These are phyloP conservation scores for Proliferodiscus dingleyae DNA, from an alignment of 2,329 filamentous ascomycete species.

Conservation along the genomic window DNA sequence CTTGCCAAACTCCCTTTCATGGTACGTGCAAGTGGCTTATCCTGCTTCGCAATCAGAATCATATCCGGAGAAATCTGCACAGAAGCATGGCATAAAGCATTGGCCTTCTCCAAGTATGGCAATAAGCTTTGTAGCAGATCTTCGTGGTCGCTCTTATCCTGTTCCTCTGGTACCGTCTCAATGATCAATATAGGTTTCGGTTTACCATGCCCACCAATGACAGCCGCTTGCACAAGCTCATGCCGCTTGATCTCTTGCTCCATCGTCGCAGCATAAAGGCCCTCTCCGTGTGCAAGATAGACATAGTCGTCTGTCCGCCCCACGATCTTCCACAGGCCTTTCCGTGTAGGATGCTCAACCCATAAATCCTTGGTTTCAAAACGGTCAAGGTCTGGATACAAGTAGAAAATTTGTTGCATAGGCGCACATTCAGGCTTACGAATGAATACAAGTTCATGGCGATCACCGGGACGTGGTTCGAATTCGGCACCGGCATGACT, in stretches of 20 bases:
- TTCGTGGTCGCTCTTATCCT: no score
- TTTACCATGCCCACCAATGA: constrained; percentile 1
- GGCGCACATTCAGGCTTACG: constrained; percentile 1
- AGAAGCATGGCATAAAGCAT: no score
- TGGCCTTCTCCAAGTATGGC: no score
- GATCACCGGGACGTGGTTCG: not conserved
- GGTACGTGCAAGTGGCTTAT: no score
- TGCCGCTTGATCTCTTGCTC: constrained; percentile 5
- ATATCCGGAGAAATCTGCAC: no score
- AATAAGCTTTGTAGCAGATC: no score
- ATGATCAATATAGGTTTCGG: not conserved
- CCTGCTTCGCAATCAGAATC: no score
- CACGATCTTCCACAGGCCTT: constrained; percentile 8
- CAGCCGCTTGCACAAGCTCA: constrained; percentile 1
- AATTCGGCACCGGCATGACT: not conserved
- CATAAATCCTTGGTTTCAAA: constrained; percentile 9
- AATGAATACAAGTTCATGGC: constrained; percentile 1
- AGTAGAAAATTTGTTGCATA: constrained; percentile 1
- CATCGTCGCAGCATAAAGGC: constrained; percentile 1
- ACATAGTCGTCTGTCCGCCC: constrained; percentile 10
- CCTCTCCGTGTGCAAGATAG: constrained; percentile 2
- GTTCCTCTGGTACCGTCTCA: no score
- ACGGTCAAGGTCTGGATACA: constrained; percentile 1
- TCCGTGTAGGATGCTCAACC: constrained; percentile 6
- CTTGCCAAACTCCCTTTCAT: no score